Percentiles rank a stretch among this genome's conserved stretches.
Evolutionary conservation across 78 protist genomes (phyloP).

Genomic region (Polysphondylium violaceum): DNA sequence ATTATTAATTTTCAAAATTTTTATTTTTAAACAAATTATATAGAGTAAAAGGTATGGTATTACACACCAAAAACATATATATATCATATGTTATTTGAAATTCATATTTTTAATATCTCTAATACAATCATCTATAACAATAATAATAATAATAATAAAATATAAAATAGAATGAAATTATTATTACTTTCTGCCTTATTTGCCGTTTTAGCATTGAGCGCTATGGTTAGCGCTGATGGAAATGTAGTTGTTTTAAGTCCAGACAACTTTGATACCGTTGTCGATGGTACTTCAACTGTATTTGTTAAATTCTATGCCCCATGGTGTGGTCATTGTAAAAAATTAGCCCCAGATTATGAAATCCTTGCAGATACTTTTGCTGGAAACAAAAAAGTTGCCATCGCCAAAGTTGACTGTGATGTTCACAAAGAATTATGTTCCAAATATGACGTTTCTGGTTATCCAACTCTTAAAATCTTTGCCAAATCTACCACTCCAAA

Average conservation of each 20-base stretch:
- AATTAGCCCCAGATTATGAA: conserved; percentile 89
- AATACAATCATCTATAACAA: background rate
- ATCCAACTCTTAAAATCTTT: conserved; percentile 94
- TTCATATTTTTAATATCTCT: no score
- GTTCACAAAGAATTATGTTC: conserved; percentile 69
- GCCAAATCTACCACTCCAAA: conserved; percentile 78
- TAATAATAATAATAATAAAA: background rate
- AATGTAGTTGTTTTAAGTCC: conserved; percentile 81
- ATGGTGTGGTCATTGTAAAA: conserved; percentile 92
- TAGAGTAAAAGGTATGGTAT: no score
- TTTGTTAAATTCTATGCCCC: conserved; percentile 87
- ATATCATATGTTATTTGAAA: no score
- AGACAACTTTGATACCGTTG: conserved; percentile 81
- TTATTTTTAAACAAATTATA: no score
- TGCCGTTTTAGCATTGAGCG: conserved; percentile 12
- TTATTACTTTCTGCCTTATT: conserved; percentile 21
- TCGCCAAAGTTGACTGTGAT: conserved; percentile 92
- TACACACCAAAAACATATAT: no score
- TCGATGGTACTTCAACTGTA: conserved; percentile 86
- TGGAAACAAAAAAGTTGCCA: conserved; percentile 48
- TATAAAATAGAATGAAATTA: background rate
- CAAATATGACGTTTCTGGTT: conserved; percentile 88
- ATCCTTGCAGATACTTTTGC: conserved; percentile 82
- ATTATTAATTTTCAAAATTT: no score
- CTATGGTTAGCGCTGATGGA: conserved; percentile 67